These are phyloP conservation scores for Dalbergia oliveri DNA, from an alignment of 306 rosid species.

Conservation along the genomic window DNA sequence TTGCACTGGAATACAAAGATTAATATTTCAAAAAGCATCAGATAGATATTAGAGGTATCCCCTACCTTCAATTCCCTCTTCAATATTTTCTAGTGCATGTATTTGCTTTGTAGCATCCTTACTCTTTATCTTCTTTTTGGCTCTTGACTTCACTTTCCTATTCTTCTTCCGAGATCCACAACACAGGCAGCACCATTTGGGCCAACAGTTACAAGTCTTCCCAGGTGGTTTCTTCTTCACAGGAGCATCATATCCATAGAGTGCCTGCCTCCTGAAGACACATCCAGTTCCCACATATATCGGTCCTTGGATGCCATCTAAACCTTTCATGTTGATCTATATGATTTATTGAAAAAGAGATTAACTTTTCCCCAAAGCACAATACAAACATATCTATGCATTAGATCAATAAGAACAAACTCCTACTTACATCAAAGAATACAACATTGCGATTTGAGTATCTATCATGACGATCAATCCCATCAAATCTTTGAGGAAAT, in stretches of 20 bases:
- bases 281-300: slow-evolving; percentile 97
- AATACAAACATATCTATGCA: not conserved
- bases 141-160: slow-evolving; percentile 60
- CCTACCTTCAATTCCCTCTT: slow-evolving; percentile 85
- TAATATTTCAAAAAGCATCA: not conserved
- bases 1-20: not conserved
- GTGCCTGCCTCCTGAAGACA: slow-evolving; percentile 94
- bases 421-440: slow-evolving; percentile 82
- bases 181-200: slow-evolving; percentile 84
- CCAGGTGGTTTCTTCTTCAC: slow-evolving; percentile 75
- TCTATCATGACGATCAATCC: slow-evolving; percentile 91
- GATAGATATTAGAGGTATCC: slow-evolving; percentile 8
- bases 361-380: slow-evolving; percentile 37
- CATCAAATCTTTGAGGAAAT: slow-evolving; percentile 96
- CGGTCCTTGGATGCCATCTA: slow-evolving; percentile 97
- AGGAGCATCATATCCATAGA: slow-evolving; percentile 93
- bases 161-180: slow-evolving; percentile 76
- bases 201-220: slow-evolving; percentile 88
- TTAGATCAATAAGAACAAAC: slow-evolving; percentile 4
- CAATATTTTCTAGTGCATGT: slow-evolving; percentile 72
- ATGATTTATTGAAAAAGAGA: slow-evolving; percentile 26
- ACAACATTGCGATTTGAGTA: slow-evolving; percentile 95
- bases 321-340: slow-evolving; percentile 95
- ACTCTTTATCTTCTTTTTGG: slow-evolving; percentile 63
- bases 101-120: slow-evolving; percentile 74